These are phyloP conservation scores for Vararia minispora DNA, from an alignment of 768 basidiomycete species.

Conservation along the genomic window DNA sequence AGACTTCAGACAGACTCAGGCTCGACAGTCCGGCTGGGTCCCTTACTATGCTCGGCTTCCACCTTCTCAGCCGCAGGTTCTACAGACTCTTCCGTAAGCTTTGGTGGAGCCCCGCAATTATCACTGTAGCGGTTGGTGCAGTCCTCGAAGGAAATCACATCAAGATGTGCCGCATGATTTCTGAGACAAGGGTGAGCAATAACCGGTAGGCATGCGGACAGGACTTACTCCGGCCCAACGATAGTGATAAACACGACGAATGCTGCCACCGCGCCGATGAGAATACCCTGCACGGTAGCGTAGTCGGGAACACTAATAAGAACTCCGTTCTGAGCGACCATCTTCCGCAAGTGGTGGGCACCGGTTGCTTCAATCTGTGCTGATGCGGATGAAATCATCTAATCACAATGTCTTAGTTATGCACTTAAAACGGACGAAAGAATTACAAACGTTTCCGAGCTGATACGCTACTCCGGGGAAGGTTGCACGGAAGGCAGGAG, in stretches of 20 bases:
- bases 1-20: too few species aligned
- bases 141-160: too few species aligned
- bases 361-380: slow-evolving; percentile 42
- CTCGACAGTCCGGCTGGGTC: too few species aligned
- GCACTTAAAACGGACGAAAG: background rate
- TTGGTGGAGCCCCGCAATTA: too few species aligned
- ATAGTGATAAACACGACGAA: slow-evolving; percentile 69
- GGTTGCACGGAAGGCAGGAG: slow-evolving; percentile 36
- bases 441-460: slow-evolving; percentile 23
- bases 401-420: background rate
- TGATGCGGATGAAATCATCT: slow-evolving; percentile 34
- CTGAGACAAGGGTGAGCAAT: too few species aligned
- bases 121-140: too few species aligned
- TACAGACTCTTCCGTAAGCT: too few species aligned
- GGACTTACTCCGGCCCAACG: slow-evolving; percentile 65
- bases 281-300: slow-evolving; percentile 67
- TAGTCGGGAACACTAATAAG: slow-evolving; percentile 30
- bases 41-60: too few species aligned
- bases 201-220: too few species aligned
- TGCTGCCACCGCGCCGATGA: slow-evolving; percentile 73
- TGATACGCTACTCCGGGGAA: slow-evolving; percentile 36
- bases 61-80: too few species aligned
- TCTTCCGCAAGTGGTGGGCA: slow-evolving; percentile 26
- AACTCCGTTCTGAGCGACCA: slow-evolving; percentile 17
- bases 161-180: too few species aligned